Evolutionary conservation across 2,329 filamentous ascomycete species (phyloP).

Genomic region (Neonectria faginata): DNA sequence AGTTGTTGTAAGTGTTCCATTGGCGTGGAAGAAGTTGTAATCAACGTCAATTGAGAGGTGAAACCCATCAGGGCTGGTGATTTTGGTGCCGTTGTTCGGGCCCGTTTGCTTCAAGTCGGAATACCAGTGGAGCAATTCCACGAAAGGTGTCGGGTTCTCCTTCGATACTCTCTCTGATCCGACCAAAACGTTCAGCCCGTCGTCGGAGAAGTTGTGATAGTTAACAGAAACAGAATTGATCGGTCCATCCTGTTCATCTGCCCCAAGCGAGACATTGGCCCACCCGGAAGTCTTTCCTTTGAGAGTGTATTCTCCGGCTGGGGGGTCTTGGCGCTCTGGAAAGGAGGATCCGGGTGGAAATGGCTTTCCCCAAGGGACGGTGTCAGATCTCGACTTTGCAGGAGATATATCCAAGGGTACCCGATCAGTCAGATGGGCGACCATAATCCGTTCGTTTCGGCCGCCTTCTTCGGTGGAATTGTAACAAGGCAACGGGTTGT

Average conservation of each 20-base stretch:
- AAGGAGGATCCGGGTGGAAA: too few species aligned
- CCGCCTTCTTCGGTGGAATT: slow-evolving; percentile 53
- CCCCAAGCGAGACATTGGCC: too few species aligned
- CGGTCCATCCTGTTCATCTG: too few species aligned
- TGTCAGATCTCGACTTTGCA: too few species aligned
- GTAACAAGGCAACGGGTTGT: slow-evolving; percentile 55
- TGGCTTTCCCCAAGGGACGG: too few species aligned
- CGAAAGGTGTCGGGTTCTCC: background rate
- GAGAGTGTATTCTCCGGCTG: too few species aligned
- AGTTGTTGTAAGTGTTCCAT: background rate
- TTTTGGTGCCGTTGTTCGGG: background rate
- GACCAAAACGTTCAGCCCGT: background rate
- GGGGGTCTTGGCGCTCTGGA: too few species aligned
- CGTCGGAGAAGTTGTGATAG: background rate
- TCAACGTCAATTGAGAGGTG: background rate
- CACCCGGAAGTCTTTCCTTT: too few species aligned
- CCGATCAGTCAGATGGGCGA: slow-evolving; percentile 53
- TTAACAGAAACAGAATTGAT: too few species aligned
- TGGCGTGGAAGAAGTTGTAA: background rate
- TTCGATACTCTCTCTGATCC: background rate
- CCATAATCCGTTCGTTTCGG: slow-evolving; percentile 54
- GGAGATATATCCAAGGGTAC: too few species aligned
- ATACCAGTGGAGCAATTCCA: background rate
- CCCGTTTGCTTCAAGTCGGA: background rate
- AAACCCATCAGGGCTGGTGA: background rate